Base-by-base conservation (phyloP, 2,329 filamentous ascomycete genomes). In the Hymenotorrendiella dingleyae region DNA sequence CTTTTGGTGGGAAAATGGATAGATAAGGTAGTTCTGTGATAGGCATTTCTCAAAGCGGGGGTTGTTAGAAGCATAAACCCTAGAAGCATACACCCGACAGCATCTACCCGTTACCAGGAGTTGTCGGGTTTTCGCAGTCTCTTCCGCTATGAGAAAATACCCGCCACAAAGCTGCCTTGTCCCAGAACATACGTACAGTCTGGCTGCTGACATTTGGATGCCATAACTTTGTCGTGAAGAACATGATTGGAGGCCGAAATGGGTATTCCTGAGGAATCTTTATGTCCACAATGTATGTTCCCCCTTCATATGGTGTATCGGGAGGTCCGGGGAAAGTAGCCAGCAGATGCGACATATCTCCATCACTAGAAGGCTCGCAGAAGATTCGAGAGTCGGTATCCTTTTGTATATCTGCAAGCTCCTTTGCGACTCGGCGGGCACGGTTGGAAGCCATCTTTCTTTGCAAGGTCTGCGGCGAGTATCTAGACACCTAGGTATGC, bases 191-290 rank as follows among this genome's bases (percentile, higher is more conserved):
- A 72, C 82, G 60, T 68, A 94, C 89, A 29, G 90, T 96, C 62
- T 93, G 85, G 59, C 85, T 91, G 73, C 86, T 94, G 67, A 98
- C 80, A 61, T 98, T 98, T 24, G 93, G 93, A 64, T 98, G 93
- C 90, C 90, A 98, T 55, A 97, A 84, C 65, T 84, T 90, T 51
- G 93, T 98, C 52, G 84, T 78, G 61, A 97, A 97, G 57, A 80
- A 84, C 84, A 98, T 97, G 46, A 78, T 65, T 4, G 93, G 93
- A 4, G 91, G 87, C 55, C 89, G 85, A 70, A 98, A 98, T 0
- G 93, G 93, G 60, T 98, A 98, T 54, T 86, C 85, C 49, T 77
- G 76, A 0, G 91, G 90, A 40, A 98, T 93, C 57, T 76, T 76
- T 57, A 98, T 93, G 58, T 95, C 86, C 54, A 98, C 79, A 12